phyloP scores from a whole-genome alignment of 441 rosid genomes.

The Populus trichocarpa region DNA sequence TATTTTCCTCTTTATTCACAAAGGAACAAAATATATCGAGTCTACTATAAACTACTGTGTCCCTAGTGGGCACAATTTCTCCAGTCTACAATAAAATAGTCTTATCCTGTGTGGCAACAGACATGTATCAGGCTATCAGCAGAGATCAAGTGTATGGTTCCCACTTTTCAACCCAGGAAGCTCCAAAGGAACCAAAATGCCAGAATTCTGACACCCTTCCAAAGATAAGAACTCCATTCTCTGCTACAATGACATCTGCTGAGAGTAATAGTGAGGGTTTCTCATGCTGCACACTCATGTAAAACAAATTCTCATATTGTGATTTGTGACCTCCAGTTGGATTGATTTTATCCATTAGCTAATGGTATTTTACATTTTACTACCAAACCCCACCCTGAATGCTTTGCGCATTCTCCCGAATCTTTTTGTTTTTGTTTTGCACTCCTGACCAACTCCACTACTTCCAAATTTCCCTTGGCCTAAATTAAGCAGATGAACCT shows the following conservation, averaged over 20 bases:
- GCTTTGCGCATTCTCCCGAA: background rate
- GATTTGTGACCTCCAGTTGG: background rate
- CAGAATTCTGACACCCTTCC: background rate
- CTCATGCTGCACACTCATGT: background rate
- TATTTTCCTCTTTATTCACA: background rate
- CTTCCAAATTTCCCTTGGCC: background rate
- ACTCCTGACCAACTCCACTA: background rate
- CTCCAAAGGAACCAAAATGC: background rate
- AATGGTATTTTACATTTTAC: background rate
- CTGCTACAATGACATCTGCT: background rate
- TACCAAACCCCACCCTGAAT: background rate
- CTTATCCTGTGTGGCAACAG: background rate
- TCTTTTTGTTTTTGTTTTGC: background rate
- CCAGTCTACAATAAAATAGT: background rate
- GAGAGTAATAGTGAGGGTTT: background rate
- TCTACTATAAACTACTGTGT: background rate
- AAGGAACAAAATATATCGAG: background rate
- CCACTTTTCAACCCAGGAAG: background rate
- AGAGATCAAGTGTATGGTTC: background rate
- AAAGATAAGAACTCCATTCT: background rate
- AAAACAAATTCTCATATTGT: background rate
- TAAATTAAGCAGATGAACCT: conserved; percentile 6
- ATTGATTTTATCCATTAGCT: background rate
- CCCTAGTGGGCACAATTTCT: background rate
- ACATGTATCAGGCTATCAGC: background rate